These are phyloP conservation scores for Pyrus hybrid DNA, from an alignment of 331 rosid species.

Conservation along the genomic window DNA sequence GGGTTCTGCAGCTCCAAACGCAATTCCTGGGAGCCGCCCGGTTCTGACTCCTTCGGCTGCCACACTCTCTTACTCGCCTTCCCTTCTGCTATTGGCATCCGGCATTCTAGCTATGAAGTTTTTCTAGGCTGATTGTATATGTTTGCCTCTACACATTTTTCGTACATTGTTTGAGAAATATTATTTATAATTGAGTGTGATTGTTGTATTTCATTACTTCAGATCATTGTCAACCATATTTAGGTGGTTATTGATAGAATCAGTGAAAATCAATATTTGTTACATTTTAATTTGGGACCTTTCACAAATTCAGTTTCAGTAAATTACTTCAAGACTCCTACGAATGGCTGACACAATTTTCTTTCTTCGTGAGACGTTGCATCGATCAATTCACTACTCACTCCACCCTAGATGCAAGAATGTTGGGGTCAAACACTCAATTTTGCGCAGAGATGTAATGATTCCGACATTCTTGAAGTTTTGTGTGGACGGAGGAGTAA, in stretches of 20 bases:
- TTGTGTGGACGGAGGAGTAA: not conserved
- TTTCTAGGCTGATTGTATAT: slow-evolving; percentile 19
- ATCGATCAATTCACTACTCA: not conserved
- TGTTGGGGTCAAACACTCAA: not conserved
- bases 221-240: slow-evolving; percentile 8
- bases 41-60: slow-evolving; percentile 52
- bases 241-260: slow-evolving; percentile 10
- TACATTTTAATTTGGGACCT: not conserved
- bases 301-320: not conserved
- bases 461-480: too few relatives aligned
- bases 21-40: slow-evolving; percentile 42
- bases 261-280: slow-evolving; percentile 2
- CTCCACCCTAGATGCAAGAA: not conserved
- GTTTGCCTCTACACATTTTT: not conserved
- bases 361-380: not conserved
- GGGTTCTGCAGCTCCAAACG: slow-evolving; percentile 38
- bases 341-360: not conserved
- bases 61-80: slow-evolving; percentile 25
- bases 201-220: slow-evolving; percentile 3
- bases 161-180: not conserved
- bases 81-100: slow-evolving; percentile 31
- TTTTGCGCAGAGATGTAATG: not conserved
- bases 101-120: slow-evolving; percentile 30
- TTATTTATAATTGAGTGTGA: not conserved
- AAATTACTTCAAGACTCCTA: not conserved